A percentile compares a stretch with the other conserved stretches of the same genome.
Conservation (phyloP, 2,329 filamentous ascomycete species). For the Hypoxylon sp. region DNA sequence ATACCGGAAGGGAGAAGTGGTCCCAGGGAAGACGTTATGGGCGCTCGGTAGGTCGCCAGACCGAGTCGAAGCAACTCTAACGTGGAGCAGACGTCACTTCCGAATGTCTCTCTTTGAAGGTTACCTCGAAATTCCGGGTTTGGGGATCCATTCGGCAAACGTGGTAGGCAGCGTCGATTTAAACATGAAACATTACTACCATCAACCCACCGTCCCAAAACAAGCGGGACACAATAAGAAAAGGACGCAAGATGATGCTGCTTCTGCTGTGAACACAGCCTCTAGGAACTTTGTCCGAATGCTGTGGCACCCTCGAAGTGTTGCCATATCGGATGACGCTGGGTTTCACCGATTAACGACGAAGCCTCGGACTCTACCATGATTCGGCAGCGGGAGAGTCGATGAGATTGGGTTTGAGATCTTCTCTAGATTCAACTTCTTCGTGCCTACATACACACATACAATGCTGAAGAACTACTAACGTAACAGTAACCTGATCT, state of each 20-base stretch:
- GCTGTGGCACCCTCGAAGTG: constrained; percentile 47
- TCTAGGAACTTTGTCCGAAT: constrained; percentile 52
- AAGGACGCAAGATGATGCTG: background rate
- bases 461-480: constrained; percentile 16
- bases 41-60: constrained; percentile 29
- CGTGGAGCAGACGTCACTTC: constrained; percentile 42
- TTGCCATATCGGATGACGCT: constrained; percentile 47
- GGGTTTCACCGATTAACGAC: constrained; percentile 45
- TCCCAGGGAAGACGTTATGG: constrained; percentile 16
- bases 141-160: constrained; percentile 40
- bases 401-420: constrained; percentile 48
- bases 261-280: constrained; percentile 39
- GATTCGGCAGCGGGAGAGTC: constrained; percentile 40
- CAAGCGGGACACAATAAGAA: constrained; percentile 23
- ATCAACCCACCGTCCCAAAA: constrained; percentile 45
- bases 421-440: constrained; percentile 37
- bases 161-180: constrained; percentile 43
- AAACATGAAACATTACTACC: constrained; percentile 51
- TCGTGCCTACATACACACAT: background rate
- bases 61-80: constrained; percentile 24
- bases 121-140: constrained; percentile 44
- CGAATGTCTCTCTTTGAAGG: constrained; percentile 44
- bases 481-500: constrained; percentile 38
- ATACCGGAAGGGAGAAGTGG: constrained; percentile 33
- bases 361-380: constrained; percentile 28